phyloP scores from a whole-genome alignment of 306 rosid genomes.

The Sicyos baderoa region DNA sequence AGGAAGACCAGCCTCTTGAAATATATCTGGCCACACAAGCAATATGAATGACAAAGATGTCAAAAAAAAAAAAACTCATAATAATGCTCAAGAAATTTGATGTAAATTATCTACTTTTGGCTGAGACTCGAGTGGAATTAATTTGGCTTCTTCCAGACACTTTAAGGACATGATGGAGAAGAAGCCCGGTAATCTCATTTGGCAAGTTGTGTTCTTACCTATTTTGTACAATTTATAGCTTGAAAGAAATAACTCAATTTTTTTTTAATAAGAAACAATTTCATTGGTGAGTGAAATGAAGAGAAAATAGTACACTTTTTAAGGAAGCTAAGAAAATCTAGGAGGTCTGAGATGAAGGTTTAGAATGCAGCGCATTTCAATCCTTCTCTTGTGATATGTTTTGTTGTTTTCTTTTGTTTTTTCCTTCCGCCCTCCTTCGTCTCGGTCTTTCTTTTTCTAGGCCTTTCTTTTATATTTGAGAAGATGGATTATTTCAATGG shows the following conservation, averaged over 20 bases:
- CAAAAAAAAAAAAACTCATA: background rate
- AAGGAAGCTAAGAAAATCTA: background rate
- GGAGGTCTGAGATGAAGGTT: background rate
- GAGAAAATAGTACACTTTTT: background rate
- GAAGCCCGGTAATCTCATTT: background rate
- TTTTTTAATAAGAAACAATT: background rate
- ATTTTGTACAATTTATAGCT: background rate
- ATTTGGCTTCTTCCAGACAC: background rate
- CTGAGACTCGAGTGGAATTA: background rate
- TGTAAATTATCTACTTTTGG: background rate
- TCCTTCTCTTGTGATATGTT: background rate
- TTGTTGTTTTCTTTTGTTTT: background rate
- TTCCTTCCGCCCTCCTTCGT: background rate
- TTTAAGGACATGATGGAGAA: background rate
- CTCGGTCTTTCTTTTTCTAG: background rate
- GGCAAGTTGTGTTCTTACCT: background rate
- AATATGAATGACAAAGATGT: constrained; percentile 10
- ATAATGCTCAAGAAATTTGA: background rate
- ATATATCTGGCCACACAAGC: constrained; percentile 69
- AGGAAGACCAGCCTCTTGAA: constrained; percentile 99
- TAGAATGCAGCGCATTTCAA: background rate
- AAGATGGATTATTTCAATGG: background rate
- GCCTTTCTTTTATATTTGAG: background rate
- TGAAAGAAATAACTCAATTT: background rate
- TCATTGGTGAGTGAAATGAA: no score